Base-by-base conservation (phyloP, 805 yeast species). In the Ogataea glucozyma region DNA sequence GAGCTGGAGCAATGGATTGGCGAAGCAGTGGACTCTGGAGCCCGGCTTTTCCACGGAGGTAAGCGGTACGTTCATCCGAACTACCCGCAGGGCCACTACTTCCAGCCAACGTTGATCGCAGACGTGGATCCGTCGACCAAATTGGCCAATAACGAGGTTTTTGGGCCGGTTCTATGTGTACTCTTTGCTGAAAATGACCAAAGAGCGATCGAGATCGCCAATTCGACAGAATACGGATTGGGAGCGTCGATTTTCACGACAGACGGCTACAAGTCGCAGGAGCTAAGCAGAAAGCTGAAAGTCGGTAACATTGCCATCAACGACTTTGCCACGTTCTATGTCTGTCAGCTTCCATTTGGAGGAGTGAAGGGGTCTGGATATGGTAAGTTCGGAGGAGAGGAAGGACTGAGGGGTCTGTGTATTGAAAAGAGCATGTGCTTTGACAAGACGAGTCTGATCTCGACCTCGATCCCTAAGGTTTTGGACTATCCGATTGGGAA, bases 381-480 rank as follows among this genome's bases (percentile, higher is more conserved):
- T 60, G 99, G 99, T 44, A 91, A 91, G 62, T 93, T 93, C 69
- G 96, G 97, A 17, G 99, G 99, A 35, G 96, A 85, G 61, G 99
- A 93, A 71, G 99, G 99, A 2, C 72, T 93, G 31, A 78, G 88
- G 30, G 97, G 97, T 0, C 70, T 93, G 33, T 91, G 98, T 62
- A 74, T 81, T 43, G 86, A 88, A 41, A 93, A 93, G 60, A 81
- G 95, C 32, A 78, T 93, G 3, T 89, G 96, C 47, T 85, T 78
- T 70, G 98, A 93, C 67, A 81, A 78, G 50, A 76, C 84, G 34
- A 81, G 91, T 18, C 78, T 88, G 52, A 72, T 93, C 11, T 80
- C 89, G 6, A 86, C 95, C 1, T 73, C 79, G 37, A 89, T 93
- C 29, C 99, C 99, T 2, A 78, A 80, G 27, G 88, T 91, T 2